Evolutionary conservation across 1,139 yeast genomes (phyloP), one percentile per base, ranked within the genome.

Genomic region (Candida sanyaensis): DNA sequence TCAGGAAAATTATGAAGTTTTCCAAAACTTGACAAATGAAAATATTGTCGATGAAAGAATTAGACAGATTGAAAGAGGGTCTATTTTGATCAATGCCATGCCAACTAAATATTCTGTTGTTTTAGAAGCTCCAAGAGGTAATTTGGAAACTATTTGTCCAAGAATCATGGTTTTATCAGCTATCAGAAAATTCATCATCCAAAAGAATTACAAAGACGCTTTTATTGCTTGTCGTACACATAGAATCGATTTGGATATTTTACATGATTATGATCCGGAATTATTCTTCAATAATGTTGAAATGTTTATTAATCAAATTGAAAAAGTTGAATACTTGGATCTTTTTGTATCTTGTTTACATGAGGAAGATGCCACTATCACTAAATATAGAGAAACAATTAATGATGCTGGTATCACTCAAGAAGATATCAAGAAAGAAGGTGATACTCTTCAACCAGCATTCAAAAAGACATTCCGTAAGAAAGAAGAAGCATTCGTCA

Each of bases 71-170:
- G 99, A 95, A 67, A 78, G 97, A 54, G 99, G 99, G 1, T 89
- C 97, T 0, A 59, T 87, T 30, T 68, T 95, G 45, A 89, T 93
- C 1, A 76, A 93, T 40, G 83, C 83, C 1, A 84, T 91, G 62
- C 97, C 98, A 1, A 83, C 96, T 0, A 87, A 82, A 50, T 84
- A 91, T 49, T 81, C 95, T 0, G 91, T 95, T 13, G 84, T 89
- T 2, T 73, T 95, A 47, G 97, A 95, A 66, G 97, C 97, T 3
- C 96, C 96, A 50, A 80, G 99, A 64, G 99, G 99, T 52, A 95
- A 95, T 59, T 72, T 93, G 55, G 99, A 95, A 65, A 91, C 98
- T 0, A 87, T 95, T 30, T 86, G 83, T 60, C 99, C 99, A 9
- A 78, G 99, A 65, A 88, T 93, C 42, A 84, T 93, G 88, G 96